Base-by-base conservation (phyloP, 1,139 yeast species). In the Saccharomyces hybrid region DNA sequence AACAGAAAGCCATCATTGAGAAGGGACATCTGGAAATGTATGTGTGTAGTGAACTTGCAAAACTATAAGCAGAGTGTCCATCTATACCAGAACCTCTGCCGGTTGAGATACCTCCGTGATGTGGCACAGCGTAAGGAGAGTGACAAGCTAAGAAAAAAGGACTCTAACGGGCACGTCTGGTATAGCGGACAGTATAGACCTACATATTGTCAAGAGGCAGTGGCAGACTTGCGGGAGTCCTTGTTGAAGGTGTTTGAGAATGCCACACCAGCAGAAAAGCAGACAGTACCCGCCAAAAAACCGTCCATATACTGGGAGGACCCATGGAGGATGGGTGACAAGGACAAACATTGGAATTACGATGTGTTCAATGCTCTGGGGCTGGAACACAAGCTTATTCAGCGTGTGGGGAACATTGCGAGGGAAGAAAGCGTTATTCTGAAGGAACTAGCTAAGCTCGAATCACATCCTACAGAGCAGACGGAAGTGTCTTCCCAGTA, bases 121-220 rank as follows among this genome's bases (percentile, higher is more conserved):
- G 76, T 80, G 25, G 69, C 76, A 38, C 76, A 79, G 60, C 76
- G 76, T 54, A 75, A 81, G 55, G 83, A 82, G 64, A 89, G 95
- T 42, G 78, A 82, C 65, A 74, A 76, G 48, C 74, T 86, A 78
- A 79, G 97, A 64, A 83, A 81, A 66, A 82, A 86, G 67, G 82
- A 87, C 66, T 81, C 78, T 47, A 88, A 84, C 54, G 95, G 95
- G 1, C 84, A 87, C 70, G 82, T 84, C 51, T 90, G 97, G 96
- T 82, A 76, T 67, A 80, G 86, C 54, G 93, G 89, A 50, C 95
- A 87, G 71, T 91, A 79, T 73, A 81, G 97, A 66, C 98, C 98
- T 29, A 84, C 95, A 0, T 88, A 85, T 71, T 77, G 95, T 9
- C 96, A 89, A 70, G 98, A 91, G 70, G 88, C 97, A 0, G 90